phyloP scores from a whole-genome alignment of 2,329 filamentous ascomycete species.

The Rutstroemia sydowiana region DNA sequence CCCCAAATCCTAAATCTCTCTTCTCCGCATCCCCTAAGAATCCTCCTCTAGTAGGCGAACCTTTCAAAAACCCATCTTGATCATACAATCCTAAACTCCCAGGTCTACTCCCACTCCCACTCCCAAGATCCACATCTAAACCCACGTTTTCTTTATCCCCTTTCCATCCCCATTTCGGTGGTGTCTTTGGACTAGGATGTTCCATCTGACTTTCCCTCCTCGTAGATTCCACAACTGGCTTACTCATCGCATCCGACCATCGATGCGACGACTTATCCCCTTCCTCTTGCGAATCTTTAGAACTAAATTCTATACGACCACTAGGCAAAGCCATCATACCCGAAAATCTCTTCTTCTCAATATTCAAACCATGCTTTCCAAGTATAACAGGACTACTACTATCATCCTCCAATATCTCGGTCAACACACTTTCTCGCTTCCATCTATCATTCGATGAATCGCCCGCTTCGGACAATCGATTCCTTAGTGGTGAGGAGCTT shows the following conservation, averaged over 20 bases:
- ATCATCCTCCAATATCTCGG: not conserved
- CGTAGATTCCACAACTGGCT: constrained; percentile 3
- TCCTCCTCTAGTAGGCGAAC: constrained; percentile 15
- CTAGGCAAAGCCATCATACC: not conserved
- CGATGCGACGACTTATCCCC: not conserved
- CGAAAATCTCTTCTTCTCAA: constrained; percentile 5
- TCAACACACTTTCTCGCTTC: not conserved
- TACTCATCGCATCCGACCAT: not conserved
- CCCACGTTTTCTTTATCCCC: not conserved
- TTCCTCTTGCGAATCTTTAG: too few relatives aligned
- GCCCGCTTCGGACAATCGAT: too few relatives aligned
- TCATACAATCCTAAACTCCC: constrained; percentile 22
- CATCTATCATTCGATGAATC: too few relatives aligned
- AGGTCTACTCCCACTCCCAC: not conserved
- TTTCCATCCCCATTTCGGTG: not conserved
- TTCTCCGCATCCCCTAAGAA: too few relatives aligned
- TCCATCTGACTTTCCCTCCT: not conserved
- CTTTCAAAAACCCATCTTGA: constrained; percentile 21
- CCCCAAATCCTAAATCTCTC: not conserved
- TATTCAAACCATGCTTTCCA: not conserved
- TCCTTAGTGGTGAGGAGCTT: too few relatives aligned
- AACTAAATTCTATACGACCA: not conserved
- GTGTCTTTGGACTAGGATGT: too few relatives aligned
- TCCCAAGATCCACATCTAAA: not conserved
- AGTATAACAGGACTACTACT: constrained; percentile 1